Percentiles rank a stretch among this genome's conserved stretches.
Conservation (phyloP, 2,329 filamentous ascomycete genomes). For the Canariomyces notabilis region DNA sequence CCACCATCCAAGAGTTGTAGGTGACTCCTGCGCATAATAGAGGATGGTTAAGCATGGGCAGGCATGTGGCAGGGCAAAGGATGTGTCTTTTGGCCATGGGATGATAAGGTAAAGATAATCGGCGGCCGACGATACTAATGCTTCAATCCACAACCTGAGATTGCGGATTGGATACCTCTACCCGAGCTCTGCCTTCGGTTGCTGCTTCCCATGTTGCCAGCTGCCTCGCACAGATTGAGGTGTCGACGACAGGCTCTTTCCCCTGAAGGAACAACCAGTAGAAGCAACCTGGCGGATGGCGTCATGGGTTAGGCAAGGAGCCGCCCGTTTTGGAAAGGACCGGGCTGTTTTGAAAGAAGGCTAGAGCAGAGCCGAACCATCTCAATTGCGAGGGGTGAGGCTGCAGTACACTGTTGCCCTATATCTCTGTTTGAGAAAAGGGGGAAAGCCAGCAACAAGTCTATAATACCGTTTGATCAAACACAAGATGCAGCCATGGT, state of each 20-base stretch:
- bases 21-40: no score
- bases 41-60: no score
- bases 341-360: background rate
- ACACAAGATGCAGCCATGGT: constrained; percentile 25
- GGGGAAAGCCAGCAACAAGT: constrained; percentile 22
- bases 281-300: no score
- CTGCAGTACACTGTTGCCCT: background rate
- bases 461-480: constrained; percentile 21
- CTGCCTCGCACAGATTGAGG: constrained; percentile 1
- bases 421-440: constrained; percentile 11
- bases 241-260: constrained; percentile 6
- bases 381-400: background rate
- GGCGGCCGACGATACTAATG: no score
- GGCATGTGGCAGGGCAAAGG: no score
- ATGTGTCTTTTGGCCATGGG: no score
- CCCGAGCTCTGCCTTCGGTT: background rate
- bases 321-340: background rate
- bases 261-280: background rate
- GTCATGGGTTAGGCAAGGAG: background rate
- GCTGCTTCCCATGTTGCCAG: constrained; percentile 16
- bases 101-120: no score
- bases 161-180: no score
- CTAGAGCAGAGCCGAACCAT: background rate
- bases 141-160: no score
- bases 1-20: no score